These are phyloP conservation scores for Aspergillus funiculosus DNA, from an alignment of 495 filamentous ascomycete species.

Conservation along the genomic window DNA sequence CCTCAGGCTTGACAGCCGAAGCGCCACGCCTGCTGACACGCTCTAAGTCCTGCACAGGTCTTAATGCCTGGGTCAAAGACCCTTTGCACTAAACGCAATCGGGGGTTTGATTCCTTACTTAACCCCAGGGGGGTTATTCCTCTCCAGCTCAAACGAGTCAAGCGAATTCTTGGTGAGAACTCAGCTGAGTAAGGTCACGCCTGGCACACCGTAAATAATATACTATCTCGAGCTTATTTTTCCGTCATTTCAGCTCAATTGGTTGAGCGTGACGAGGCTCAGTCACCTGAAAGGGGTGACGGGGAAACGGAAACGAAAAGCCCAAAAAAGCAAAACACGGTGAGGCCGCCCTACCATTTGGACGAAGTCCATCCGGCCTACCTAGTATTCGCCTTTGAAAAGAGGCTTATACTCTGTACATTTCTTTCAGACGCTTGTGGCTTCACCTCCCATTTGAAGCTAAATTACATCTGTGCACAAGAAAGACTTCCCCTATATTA, in stretches of 20 bases:
- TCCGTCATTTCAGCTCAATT: constrained; percentile 9
- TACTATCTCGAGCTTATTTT: constrained; percentile 10
- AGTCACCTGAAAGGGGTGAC: constrained; percentile 8
- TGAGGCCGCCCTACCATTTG: constrained; percentile 4
- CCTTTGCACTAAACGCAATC: constrained; percentile 22
- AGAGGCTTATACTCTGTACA: constrained; percentile 8
- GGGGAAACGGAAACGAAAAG: background rate
- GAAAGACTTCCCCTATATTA: background rate
- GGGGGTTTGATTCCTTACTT: constrained; percentile 13
- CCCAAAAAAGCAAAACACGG: constrained; percentile 6
- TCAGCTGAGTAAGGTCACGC: constrained; percentile 13
- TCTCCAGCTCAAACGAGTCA: constrained; percentile 6
- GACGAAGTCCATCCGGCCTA: no score
- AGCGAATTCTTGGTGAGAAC: constrained; percentile 5
- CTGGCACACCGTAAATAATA: constrained; percentile 9
- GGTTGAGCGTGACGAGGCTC: constrained; percentile 15
- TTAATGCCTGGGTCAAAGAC: constrained; percentile 17
- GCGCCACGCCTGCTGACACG: constrained; percentile 29
- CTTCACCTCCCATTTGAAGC: background rate
- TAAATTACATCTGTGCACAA: constrained; percentile 9
- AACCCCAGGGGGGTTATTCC: constrained; percentile 11
- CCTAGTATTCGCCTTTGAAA: constrained; percentile 7
- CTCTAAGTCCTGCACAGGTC: constrained; percentile 30
- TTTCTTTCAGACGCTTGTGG: background rate
- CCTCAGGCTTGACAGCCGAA: constrained; percentile 18